A percentile compares a stretch with the other conserved stretches of the same genome.
Evolutionary conservation across 129 eudicot genomes (phyloP).

Genomic region (Escallonia rubra): DNA sequence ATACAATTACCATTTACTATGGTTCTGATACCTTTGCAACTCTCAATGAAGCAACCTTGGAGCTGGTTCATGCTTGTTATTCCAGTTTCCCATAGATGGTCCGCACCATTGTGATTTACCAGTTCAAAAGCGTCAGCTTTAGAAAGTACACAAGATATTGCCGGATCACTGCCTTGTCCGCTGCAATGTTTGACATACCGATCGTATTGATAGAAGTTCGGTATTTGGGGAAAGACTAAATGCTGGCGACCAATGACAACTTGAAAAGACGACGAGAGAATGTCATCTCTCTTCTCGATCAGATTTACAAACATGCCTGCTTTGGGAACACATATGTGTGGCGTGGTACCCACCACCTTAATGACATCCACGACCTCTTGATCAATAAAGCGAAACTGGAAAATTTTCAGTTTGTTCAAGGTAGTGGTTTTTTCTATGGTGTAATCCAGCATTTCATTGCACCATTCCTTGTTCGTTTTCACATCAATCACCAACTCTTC

Average conservation of each 20-base stretch:
- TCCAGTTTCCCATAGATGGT: conserved; percentile 16
- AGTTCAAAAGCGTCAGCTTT: conserved; percentile 18
- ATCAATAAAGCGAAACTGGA: conserved; percentile 16
- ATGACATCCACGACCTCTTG: conserved; percentile 15
- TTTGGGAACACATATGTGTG: conserved; percentile 10
- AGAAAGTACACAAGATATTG: conserved; percentile 9
- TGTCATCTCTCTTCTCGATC: not conserved
- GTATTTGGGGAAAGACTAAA: conserved; percentile 17
- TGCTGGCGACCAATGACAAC: conserved; percentile 12
- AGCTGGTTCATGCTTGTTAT: conserved; percentile 8
- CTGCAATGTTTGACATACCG: conserved; percentile 2
- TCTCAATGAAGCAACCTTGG: conserved; percentile 16
- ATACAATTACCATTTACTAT: conserved; percentile 12
- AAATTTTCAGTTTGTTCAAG: conserved; percentile 7
- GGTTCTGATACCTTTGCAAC: conserved; percentile 14
- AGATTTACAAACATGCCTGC: conserved; percentile 5
- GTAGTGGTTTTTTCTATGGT: not conserved
- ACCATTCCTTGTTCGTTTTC: not conserved
- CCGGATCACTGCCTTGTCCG: conserved; percentile 11
- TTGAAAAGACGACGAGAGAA: not conserved
- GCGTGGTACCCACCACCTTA: not conserved
- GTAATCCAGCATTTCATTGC: conserved; percentile 1
- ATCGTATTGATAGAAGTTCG: conserved; percentile 8
- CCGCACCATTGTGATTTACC: conserved; percentile 18
- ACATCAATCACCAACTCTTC: conserved; percentile 23